A percentile compares a stretch with the other conserved stretches of the same genome.
Conservation (phyloP, 2,329 filamentous ascomycete species). For the Pochonia chlamydosporia region DNA sequence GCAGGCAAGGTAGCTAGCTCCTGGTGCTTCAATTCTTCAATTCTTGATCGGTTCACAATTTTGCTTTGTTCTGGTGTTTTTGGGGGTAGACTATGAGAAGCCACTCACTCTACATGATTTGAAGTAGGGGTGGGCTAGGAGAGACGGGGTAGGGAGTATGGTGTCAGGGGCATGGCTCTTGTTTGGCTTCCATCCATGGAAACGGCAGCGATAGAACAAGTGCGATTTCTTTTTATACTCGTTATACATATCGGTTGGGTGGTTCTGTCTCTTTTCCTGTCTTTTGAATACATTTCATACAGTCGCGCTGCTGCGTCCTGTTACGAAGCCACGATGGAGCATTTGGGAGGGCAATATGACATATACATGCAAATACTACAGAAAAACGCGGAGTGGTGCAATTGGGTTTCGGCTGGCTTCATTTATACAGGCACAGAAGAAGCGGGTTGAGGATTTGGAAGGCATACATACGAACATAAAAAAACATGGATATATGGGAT, state of each 20-base stretch:
- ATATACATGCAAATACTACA: slow-evolving; percentile 3
- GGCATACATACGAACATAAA: background rate
- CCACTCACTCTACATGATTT: background rate
- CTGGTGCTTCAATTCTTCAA: slow-evolving; percentile 7
- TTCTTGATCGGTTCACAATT: slow-evolving; percentile 12
- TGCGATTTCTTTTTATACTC: background rate
- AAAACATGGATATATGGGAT: background rate
- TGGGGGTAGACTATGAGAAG: background rate
- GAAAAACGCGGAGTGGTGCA: background rate
- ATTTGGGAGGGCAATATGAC: background rate
- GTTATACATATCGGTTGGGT: background rate
- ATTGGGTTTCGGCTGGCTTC: background rate
- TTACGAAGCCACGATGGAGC: background rate
- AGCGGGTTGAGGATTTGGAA: background rate
- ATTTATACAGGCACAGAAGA: no score
- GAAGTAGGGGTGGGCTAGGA: background rate
- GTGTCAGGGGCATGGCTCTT: background rate
- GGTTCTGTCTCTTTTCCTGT: background rate
- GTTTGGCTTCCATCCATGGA: background rate
- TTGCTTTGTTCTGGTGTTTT: slow-evolving; percentile 6
- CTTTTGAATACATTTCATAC: background rate
- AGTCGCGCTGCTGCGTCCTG: background rate
- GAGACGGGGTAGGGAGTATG: background rate
- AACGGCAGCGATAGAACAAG: background rate
- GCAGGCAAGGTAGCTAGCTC: slow-evolving; percentile 5